Evolutionary conservation across 208 protist species (phyloP).

Genomic region (Leishmania lainsoni): DNA sequence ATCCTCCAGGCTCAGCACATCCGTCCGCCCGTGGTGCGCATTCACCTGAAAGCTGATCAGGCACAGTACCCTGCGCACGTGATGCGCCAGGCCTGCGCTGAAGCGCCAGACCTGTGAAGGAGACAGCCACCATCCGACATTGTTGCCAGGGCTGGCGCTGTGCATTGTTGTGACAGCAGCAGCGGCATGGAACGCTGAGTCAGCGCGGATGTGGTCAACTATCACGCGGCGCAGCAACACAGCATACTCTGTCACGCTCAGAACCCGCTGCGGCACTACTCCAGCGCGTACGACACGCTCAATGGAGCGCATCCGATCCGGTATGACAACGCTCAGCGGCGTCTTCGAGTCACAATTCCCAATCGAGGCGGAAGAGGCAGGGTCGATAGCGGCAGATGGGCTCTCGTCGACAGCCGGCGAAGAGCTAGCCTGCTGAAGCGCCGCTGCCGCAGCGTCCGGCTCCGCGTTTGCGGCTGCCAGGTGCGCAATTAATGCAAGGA

Average conservation of each 20-base stretch:
- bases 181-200: background rate
- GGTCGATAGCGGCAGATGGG: background rate
- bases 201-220: slow-evolving; percentile 14
- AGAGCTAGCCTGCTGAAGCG: background rate
- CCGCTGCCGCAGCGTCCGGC: background rate
- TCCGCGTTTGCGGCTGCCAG: slow-evolving; percentile 32
- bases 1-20: slow-evolving; percentile 60
- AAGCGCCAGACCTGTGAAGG: slow-evolving; percentile 68
- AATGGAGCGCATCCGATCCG: slow-evolving; percentile 13
- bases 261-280: slow-evolving; percentile 42
- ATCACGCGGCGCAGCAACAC: slow-evolving; percentile 48
- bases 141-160: background rate
- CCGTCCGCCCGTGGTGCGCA: slow-evolving; percentile 32
- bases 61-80: slow-evolving; percentile 52
- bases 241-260: slow-evolving; percentile 60
- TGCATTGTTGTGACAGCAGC: background rate
- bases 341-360: background rate
- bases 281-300: slow-evolving; percentile 46
- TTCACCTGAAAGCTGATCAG: slow-evolving; percentile 64
- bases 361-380: background rate
- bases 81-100: slow-evolving; percentile 34
- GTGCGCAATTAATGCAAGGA: slow-evolving; percentile 4
- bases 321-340: background rate
- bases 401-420: background rate
- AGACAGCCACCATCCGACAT: slow-evolving; percentile 51